Evolutionary conservation across 176 grass and related monocot species (phyloP), one percentile per base, ranked within the genome.

Genomic region (Aegilops umbellulata): DNA sequence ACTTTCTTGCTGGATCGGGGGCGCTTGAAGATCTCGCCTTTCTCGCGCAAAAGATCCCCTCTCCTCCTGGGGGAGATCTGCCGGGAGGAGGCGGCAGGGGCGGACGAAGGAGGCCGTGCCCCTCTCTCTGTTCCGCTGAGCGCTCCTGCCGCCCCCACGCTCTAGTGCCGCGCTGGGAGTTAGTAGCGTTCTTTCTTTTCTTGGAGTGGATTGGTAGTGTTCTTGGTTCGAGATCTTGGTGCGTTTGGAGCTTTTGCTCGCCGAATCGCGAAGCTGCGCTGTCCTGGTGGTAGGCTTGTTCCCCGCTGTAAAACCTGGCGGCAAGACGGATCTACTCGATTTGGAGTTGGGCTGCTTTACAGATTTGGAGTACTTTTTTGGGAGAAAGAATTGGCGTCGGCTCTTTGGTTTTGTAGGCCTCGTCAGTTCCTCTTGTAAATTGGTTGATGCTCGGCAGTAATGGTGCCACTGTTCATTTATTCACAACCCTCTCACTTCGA

Each of bases 41-140:
- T 62, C 76, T 27, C 29, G 44, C 22, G 14, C 8, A 20, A 84
- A 84, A 49, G 42, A 84, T 70, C 46, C 69, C 27, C 26, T 32
- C 42, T 65, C 41, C 41, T 42, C 10, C 74, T 0, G 14, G 41
- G 30, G 24, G 73, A 30, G 71, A 62, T 80, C 76, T 77, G 25
- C 74, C 60, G 34, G 0, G 29, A 80, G 60, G 71, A 86, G 76
- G 87, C 90, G 86, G 82, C 78, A 89, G 51, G 90, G 84, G 67
- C 88, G 83, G 82, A 82, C 42, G 78, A 90, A 84, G 77, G 83
- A 87, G 88, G 91, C 90, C 29, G 1, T 25, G 8, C 58, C n/a
- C 38, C 63, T 65, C 29, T 76, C n/a, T 73, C 79, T 65, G 58
- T 68, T 39, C 20, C 41, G 53, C 31, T 79, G 31, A 25, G 72